Conservation (phyloP, 768 basidiomycete genomes). For the Tephrocybe rancida region DNA sequence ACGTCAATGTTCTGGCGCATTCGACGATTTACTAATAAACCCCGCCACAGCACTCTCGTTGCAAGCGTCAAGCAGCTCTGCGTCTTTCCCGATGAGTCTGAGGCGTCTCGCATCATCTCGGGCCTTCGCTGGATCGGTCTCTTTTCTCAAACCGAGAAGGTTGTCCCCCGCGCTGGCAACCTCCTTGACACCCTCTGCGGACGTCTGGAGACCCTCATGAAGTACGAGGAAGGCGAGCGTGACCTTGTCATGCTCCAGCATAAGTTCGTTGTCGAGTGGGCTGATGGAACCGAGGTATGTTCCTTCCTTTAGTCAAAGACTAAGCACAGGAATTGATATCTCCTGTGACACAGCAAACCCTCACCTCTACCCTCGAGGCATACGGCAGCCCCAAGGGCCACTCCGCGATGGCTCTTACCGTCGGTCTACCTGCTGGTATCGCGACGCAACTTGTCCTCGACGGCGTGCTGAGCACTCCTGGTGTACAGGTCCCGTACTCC, state of each 20-base stretch:
- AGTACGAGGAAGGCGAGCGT: constrained; percentile 87
- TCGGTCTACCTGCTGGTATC: constrained; percentile 93
- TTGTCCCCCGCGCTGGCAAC: constrained; percentile 66
- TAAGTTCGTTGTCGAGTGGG: constrained; percentile 92
- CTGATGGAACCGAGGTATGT: constrained; percentile 73
- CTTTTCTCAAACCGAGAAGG: constrained; percentile 66
- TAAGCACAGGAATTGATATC: neutral
- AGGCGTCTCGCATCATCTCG: constrained; percentile 78
- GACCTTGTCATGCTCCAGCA: constrained; percentile 99
- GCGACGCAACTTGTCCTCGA: constrained; percentile 92
- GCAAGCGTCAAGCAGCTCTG: constrained; percentile 69
- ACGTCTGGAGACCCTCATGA: constrained; percentile 88
- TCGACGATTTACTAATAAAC: neutral
- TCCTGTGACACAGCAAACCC: constrained; percentile 56
- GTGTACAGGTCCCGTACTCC: constrained; percentile 86
- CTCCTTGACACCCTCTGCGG: constrained; percentile 94
- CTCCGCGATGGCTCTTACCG: constrained; percentile 90
- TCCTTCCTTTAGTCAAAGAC: neutral
- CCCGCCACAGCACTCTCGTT: constrained; percentile 61
- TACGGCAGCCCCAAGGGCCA: constrained; percentile 81
- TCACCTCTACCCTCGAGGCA: constrained; percentile 89
- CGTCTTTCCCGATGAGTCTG: constrained; percentile 71
- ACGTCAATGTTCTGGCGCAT: constrained; percentile 8
- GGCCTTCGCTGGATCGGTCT: constrained; percentile 94
- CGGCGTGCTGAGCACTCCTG: constrained; percentile 75